phyloP scores from a whole-genome alignment of 176 grass and related monocot species.

The Calamus simplicifolius region DNA sequence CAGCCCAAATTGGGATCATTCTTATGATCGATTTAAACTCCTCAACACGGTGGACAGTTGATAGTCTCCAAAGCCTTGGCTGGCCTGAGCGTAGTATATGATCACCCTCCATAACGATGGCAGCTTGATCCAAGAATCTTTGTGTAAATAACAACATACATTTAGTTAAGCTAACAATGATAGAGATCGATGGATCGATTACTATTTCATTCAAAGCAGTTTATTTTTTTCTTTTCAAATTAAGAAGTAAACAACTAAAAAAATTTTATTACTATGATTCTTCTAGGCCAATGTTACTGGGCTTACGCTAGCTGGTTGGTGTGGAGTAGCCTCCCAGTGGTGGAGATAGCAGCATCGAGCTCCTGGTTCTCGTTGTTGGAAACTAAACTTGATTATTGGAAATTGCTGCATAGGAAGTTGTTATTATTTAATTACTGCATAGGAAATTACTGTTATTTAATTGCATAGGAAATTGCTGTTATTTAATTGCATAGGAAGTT shows the following conservation, averaged over 20 bases:
- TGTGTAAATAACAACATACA: no score
- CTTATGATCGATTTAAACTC: slow-evolving; percentile 82
- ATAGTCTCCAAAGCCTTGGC: slow-evolving; percentile 52
- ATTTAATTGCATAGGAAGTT: no score
- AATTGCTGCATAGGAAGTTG: no score
- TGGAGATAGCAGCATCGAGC: slow-evolving; percentile 3
- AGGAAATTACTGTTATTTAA: no score
- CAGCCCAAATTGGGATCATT: slow-evolving; percentile 71
- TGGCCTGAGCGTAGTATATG: slow-evolving; percentile 39
- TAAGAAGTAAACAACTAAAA: no score
- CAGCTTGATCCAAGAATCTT: slow-evolving; percentile 18
- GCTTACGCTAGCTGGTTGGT: slow-evolving; percentile 9
- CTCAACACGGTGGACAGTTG: slow-evolving; percentile 81
- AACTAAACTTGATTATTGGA: no score
- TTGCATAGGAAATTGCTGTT: no score
- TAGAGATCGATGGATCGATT: no score
- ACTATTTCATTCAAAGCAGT: no score
- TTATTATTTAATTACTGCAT: no score
- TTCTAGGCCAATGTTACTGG: not conserved
- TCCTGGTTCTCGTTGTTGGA: slow-evolving; percentile 10
- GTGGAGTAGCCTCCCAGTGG: slow-evolving; percentile 8
- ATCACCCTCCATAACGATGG: slow-evolving; percentile 27
- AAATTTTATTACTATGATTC: not conserved
- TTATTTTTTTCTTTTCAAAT: no score
- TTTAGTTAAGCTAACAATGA: no score